phyloP scores from a whole-genome alignment of 2,329 filamentous ascomycete genomes.

The Chrysoporthe puriensis region DNA sequence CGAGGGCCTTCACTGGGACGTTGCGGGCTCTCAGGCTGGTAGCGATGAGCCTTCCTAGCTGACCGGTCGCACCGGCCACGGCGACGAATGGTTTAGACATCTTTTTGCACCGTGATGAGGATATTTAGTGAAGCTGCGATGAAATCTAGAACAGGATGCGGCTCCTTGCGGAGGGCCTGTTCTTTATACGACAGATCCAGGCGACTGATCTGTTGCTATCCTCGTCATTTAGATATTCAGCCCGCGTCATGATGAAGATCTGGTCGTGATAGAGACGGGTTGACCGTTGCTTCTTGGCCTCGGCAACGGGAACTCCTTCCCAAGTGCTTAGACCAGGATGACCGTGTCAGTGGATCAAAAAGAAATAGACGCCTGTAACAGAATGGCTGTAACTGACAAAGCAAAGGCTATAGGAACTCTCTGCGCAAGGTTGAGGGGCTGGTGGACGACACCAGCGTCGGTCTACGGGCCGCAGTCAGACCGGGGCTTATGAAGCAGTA shows the following conservation, averaged over 20 bases:
- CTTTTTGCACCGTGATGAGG: not conserved
- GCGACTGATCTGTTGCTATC: not conserved
- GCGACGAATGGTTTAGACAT: constrained; percentile 29
- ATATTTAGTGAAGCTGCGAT: too few species aligned
- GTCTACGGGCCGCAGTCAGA: constrained; percentile 3
- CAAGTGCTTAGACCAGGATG: not conserved
- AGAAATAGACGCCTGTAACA: not conserved
- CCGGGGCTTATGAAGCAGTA: constrained; percentile 16
- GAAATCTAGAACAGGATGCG: not conserved
- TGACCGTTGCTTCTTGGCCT: not conserved
- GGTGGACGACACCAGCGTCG: not conserved
- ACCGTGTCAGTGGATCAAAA: not conserved
- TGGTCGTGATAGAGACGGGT: not conserved
- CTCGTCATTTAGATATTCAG: not conserved
- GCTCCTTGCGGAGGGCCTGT: not conserved
- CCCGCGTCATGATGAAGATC: not conserved
- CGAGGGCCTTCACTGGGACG: constrained; percentile 29
- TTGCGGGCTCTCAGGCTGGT: constrained; percentile 23
- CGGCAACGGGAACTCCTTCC: not conserved
- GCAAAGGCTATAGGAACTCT: too few species aligned
- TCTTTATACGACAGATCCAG: not conserved
- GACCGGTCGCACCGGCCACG: constrained; percentile 30
- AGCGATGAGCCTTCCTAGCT: constrained; percentile 27
- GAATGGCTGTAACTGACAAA: too few species aligned
- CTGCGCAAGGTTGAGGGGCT: not conserved